These are phyloP conservation scores for Zasmidium angulare DNA, from an alignment of 2,329 filamentous ascomycete genomes.

Conservation along the genomic window DNA sequence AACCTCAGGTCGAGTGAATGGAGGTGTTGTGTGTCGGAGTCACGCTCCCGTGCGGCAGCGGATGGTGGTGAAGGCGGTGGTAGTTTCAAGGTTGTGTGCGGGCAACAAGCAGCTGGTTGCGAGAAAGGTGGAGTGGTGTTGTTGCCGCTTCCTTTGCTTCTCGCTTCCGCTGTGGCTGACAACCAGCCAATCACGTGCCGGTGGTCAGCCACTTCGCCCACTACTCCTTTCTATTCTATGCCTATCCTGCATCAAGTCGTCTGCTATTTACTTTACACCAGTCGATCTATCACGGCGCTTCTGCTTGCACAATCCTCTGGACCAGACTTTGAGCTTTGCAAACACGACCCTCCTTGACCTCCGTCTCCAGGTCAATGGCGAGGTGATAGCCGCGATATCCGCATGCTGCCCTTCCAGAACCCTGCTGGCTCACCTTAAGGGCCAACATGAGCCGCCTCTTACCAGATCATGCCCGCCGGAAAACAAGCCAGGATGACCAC, in stretches of 20 bases:
- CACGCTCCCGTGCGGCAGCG: not conserved
- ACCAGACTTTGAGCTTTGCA: not conserved
- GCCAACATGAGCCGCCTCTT: slow-evolving; percentile 20
- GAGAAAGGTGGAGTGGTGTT: not conserved
- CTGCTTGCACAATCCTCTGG: not conserved
- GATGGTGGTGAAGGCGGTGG: not conserved
- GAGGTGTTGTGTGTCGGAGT: not conserved
- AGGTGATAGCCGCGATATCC: not conserved
- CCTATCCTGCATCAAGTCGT: not conserved
- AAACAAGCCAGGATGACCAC: slow-evolving; percentile 19
- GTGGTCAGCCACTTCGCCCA: not conserved
- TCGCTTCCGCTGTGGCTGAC: not conserved
- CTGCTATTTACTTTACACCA: not conserved
- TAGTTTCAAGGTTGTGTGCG: not conserved
- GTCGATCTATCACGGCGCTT: not conserved
- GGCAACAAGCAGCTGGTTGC: not conserved
- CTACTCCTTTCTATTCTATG: not conserved
- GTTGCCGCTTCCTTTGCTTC: not conserved
- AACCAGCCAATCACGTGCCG: not conserved
- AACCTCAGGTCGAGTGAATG: not conserved
- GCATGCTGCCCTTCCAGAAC: not conserved
- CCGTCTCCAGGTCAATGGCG: not conserved
- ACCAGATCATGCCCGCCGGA: slow-evolving; percentile 9
- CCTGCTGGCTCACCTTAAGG: slow-evolving; percentile 1
- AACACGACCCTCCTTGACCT: not conserved